Percentiles rank a stretch among this genome's conserved stretches.
These are phyloP conservation scores for Auxenochlorella pyrenoidosa DNA, from an alignment of 139 green algal species.

Conservation along the genomic window DNA sequence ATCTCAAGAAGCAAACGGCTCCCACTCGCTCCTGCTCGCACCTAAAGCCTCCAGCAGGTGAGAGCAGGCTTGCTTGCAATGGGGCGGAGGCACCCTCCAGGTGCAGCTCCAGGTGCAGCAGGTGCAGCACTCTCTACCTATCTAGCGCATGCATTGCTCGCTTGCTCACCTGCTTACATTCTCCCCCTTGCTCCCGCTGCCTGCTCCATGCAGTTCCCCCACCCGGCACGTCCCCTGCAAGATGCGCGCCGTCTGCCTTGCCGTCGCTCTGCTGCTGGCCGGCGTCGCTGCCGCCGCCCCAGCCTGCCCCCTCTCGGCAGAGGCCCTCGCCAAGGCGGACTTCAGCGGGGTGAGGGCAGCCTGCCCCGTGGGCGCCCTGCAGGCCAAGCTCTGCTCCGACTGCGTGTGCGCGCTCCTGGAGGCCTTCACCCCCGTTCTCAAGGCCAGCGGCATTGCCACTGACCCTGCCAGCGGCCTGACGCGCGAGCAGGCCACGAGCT, in stretches of 20 bases:
- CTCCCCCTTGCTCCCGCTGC: neutral
- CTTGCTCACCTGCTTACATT: neutral
- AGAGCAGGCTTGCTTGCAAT: too few relatives aligned
- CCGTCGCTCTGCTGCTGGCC: neutral
- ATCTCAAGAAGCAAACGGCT: too few relatives aligned
- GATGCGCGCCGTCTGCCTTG: neutral
- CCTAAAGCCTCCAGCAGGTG: too few relatives aligned
- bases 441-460: neutral
- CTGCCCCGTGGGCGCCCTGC: neutral
- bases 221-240: neutral
- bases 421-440: neutral
- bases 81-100: too few relatives aligned
- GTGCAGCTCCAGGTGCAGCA: neutral
- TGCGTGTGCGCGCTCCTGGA: slow-evolving; percentile 4
- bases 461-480: neutral
- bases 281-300: neutral
- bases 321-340: neutral
- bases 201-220: neutral
- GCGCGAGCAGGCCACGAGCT: neutral
- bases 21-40: too few relatives aligned
- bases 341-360: neutral
- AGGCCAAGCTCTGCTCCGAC: neutral
- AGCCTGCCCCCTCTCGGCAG: neutral
- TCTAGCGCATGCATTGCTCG: neutral
- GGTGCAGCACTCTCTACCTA: neutral